Conservation (phyloP, 495 filamentous ascomycete genomes). For the Trichoderma virens region DNA sequence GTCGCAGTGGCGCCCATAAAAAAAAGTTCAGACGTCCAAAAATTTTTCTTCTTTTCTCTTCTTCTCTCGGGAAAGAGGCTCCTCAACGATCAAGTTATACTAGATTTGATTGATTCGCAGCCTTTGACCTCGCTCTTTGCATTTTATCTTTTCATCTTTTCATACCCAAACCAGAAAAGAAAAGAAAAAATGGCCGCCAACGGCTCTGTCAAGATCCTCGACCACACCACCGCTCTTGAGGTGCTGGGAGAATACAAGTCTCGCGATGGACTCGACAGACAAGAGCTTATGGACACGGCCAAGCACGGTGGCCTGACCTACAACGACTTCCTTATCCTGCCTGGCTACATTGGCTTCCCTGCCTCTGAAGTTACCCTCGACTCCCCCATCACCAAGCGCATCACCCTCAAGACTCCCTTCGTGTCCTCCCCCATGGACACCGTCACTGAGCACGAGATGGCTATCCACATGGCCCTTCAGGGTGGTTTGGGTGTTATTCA, state of each 20-base stretch:
- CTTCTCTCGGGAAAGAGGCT: conserved; percentile 10
- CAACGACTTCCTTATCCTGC: conserved; percentile 55
- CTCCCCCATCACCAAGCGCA: conserved; percentile 85
- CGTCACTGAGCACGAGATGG: conserved; percentile 98
- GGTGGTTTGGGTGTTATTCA: conserved; percentile 96
- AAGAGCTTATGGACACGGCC: conserved; percentile 77
- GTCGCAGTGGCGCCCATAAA: neutral
- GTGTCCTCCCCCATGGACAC: conserved; percentile 99
- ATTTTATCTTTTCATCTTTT: neutral
- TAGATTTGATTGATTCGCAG: neutral
- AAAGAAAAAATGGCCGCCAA: conserved; percentile 12
- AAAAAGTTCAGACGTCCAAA: conserved; percentile 1
- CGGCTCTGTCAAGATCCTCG: conserved; percentile 28
- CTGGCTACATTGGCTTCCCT: conserved; percentile 66
- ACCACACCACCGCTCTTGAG: conserved; percentile 61
- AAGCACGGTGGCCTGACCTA: conserved; percentile 81
- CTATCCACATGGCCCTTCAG: conserved; percentile 95
- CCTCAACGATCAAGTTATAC: conserved; percentile 11
- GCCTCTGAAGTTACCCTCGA: conserved; percentile 85
- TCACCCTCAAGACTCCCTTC: conserved; percentile 88
- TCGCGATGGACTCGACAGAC: conserved; percentile 76
- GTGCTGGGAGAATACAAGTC: conserved; percentile 66
- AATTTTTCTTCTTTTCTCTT: conserved; percentile 11
- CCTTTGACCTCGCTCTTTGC: conserved; percentile 10
- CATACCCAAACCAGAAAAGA: neutral